A percentile compares a stretch with the other conserved stretches of the same genome.
These are phyloP conservation scores for Oenanthe javanica DNA, from an alignment of 140 eudicot species.

Conservation along the genomic window DNA sequence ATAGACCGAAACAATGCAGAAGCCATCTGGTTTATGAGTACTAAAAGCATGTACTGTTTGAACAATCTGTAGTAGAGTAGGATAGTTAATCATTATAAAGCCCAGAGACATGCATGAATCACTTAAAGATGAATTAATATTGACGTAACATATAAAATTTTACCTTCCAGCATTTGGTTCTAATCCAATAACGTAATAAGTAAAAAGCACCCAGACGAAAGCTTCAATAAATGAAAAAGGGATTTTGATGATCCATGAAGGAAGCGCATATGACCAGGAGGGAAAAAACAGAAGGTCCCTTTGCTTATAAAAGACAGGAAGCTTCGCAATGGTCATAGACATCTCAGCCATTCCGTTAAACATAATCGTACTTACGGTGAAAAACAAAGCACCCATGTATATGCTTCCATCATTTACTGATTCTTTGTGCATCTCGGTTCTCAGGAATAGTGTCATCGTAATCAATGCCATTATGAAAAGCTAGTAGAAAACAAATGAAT, in stretches of 20 bases:
- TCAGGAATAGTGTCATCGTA: slow-evolving; percentile 51
- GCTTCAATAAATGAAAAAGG: slow-evolving; percentile 65
- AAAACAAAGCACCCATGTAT: slow-evolving; percentile 55
- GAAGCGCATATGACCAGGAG: slow-evolving; percentile 74
- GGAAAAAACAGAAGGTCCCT: slow-evolving; percentile 74
- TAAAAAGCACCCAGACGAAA: slow-evolving; percentile 43
- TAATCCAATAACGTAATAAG: slow-evolving; percentile 64
- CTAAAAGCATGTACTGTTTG: slow-evolving; percentile 45
- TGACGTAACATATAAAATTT: not conserved
- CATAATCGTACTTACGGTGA: slow-evolving; percentile 24
- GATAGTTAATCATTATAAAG: not conserved
- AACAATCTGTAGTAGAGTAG: slow-evolving; percentile 44
- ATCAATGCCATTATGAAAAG: slow-evolving; percentile 31
- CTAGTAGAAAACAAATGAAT: slow-evolving; percentile 24
- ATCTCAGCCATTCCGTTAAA: slow-evolving; percentile 65
- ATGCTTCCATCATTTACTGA: slow-evolving; percentile 41
- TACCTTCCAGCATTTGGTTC: slow-evolving; percentile 72
- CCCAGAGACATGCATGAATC: not conserved
- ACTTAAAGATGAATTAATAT: not conserved
- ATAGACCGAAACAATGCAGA: slow-evolving; percentile 48
- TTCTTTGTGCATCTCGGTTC: slow-evolving; percentile 56
- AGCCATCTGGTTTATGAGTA: slow-evolving; percentile 55
- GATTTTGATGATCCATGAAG: slow-evolving; percentile 62
- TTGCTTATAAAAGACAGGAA: slow-evolving; percentile 82
- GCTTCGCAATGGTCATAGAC: slow-evolving; percentile 68